Evolutionary conservation across 2,329 filamentous ascomycete genomes (phyloP).

Genomic region (Sordariomycetes sp.): DNA sequence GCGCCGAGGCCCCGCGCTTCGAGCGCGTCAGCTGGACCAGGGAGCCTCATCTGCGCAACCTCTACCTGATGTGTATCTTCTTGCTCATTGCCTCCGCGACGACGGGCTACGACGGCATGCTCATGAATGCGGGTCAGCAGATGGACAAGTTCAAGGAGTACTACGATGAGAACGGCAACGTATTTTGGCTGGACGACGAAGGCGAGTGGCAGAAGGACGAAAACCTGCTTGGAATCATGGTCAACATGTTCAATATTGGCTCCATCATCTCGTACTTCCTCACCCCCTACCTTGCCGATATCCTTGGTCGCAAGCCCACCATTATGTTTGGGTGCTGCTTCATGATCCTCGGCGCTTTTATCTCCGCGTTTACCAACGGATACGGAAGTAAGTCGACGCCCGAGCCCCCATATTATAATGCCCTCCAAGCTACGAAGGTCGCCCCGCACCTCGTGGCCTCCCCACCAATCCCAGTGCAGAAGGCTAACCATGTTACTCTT

Average conservation of each 20-base stretch:
- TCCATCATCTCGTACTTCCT: slow-evolving; percentile 32
- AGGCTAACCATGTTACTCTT: slow-evolving; percentile 8
- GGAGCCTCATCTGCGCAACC: slow-evolving; percentile 40
- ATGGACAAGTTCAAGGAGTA: slow-evolving; percentile 37
- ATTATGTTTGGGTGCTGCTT: slow-evolving; percentile 28
- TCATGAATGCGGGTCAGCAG: slow-evolving; percentile 46
- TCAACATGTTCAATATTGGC: slow-evolving; percentile 38
- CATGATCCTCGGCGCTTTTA: slow-evolving; percentile 28
- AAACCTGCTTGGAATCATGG: slow-evolving; percentile 32
- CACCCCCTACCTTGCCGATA: slow-evolving; percentile 29
- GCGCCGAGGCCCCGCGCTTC: slow-evolving; percentile 30
- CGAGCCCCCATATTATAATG: not conserved
- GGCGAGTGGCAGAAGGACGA: slow-evolving; percentile 6
- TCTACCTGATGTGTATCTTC: slow-evolving; percentile 38
- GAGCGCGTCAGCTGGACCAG: slow-evolving; percentile 41
- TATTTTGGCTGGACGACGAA: slow-evolving; percentile 3
- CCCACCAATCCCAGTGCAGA: not conserved
- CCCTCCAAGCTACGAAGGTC: too few species aligned
- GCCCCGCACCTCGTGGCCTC: too few species aligned
- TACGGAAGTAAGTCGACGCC: slow-evolving; percentile 24
- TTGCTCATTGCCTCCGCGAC: slow-evolving; percentile 48
- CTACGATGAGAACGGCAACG: slow-evolving; percentile 18
- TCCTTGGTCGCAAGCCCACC: slow-evolving; percentile 25
- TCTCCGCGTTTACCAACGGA: slow-evolving; percentile 27
- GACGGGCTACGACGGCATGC: slow-evolving; percentile 48